Conservation (phyloP, 768 basidiomycete genomes). For the Phaffia tasmanica region DNA sequence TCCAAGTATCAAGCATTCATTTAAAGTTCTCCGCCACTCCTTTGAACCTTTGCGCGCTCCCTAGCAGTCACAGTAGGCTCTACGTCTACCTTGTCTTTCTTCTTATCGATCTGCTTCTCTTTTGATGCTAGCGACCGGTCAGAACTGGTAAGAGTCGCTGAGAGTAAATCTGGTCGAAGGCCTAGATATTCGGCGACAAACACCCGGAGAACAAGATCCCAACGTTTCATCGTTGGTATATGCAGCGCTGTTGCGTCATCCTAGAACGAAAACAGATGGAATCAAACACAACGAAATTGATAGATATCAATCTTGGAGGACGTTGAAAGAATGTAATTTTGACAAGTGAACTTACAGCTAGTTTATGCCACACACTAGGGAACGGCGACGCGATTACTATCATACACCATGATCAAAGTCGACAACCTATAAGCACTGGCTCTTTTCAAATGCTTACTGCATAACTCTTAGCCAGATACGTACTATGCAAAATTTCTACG, state of each 20-base stretch:
- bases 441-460: background rate
- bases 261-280: slow-evolving; percentile 40
- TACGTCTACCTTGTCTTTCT: background rate
- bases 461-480: slow-evolving; percentile 55
- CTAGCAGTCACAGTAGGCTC: slow-evolving; percentile 15
- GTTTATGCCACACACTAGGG: slow-evolving; percentile 77
- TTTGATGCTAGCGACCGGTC: background rate
- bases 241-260: slow-evolving; percentile 55
- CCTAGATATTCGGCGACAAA: slow-evolving; percentile 85
- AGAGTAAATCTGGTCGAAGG: slow-evolving; percentile 28
- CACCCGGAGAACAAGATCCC: slow-evolving; percentile 78
- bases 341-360: slow-evolving; percentile 46
- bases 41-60: slow-evolving; percentile 8
- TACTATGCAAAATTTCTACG: slow-evolving; percentile 79
- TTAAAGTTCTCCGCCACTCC: slow-evolving; percentile 6
- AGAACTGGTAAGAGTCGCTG: background rate
- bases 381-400: slow-evolving; percentile 72
- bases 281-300: background rate
- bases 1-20: too few species aligned
- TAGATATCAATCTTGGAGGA: background rate
- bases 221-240: slow-evolving; percentile 20
- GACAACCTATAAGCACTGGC: too few species aligned
- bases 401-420: background rate
- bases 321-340: background rate
- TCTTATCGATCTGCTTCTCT: background rate